These are phyloP conservation scores for Cordyceps pruinosa DNA, from an alignment of 2,329 filamentous ascomycete species.

Conservation along the genomic window DNA sequence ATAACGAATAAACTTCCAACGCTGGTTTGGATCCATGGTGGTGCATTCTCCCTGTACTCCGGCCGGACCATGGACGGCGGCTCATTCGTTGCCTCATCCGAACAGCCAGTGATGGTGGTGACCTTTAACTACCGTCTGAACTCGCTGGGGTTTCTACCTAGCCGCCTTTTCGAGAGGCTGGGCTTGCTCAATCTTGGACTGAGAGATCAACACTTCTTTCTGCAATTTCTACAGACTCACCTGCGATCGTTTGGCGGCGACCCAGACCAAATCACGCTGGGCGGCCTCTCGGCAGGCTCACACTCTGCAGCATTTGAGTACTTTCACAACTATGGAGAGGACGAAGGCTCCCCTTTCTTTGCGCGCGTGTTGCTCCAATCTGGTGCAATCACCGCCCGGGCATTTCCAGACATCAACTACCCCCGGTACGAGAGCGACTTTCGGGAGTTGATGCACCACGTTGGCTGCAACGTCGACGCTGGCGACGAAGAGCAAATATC, in stretches of 20 bases:
- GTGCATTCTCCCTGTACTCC: conserved; percentile 22
- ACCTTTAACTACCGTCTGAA: conserved; percentile 36
- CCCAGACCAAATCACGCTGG: conserved; percentile 42
- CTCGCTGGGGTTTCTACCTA: conserved; percentile 39
- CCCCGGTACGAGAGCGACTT: conserved; percentile 28
- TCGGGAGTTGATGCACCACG: conserved; percentile 21
- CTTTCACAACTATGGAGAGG: conserved; percentile 30
- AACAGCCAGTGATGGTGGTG: conserved; percentile 36
- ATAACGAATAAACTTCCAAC: conserved; percentile 30
- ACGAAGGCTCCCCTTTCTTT: conserved; percentile 25
- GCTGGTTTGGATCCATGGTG: conserved; percentile 35
- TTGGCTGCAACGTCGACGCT: conserved; percentile 22
- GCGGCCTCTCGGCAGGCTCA: conserved; percentile 47
- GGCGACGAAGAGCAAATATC: conserved; percentile 27
- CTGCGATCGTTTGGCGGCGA: conserved; percentile 49
- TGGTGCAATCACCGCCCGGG: conserved; percentile 29
- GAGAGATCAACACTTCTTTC: conserved; percentile 43
- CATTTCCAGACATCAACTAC: conserved; percentile 29
- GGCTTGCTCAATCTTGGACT: conserved; percentile 45
- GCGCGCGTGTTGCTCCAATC: conserved; percentile 30
- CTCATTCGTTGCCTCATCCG: conserved; percentile 24
- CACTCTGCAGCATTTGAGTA: conserved; percentile 33
- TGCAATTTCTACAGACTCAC: conserved; percentile 47
- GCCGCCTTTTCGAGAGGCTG: conserved; percentile 27
- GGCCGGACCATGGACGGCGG: conserved; percentile 15